A percentile compares a stretch with the other conserved stretches of the same genome.
phyloP scores from a whole-genome alignment of 192 early-diverging fungal genomes.

The Backusella circina region DNA sequence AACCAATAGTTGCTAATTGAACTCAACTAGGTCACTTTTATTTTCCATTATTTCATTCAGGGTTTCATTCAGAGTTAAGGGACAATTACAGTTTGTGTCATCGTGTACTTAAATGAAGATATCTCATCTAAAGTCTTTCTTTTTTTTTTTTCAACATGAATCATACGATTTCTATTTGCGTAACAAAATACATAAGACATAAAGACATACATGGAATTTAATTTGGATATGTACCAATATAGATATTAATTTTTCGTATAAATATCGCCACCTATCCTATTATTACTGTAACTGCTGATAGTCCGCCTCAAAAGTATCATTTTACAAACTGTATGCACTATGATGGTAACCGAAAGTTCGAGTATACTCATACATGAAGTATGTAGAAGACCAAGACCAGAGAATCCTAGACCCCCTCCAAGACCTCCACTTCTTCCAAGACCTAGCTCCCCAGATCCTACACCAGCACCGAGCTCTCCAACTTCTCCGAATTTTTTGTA shows the following conservation, averaged over 20 bases:
- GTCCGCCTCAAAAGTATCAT: not conserved
- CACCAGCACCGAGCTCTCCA: not conserved
- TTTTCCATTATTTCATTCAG: not conserved
- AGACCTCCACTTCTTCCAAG: not conserved
- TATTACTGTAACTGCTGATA: not conserved
- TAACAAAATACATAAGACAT: not conserved
- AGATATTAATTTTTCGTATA: not conserved
- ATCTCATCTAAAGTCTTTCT: not conserved
- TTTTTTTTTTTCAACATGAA: not conserved
- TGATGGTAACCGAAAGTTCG: not conserved
- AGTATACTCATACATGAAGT: not conserved
- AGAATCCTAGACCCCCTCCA: not conserved
- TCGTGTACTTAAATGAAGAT: not conserved
- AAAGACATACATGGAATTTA: not conserved
- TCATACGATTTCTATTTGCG: slow-evolving; percentile 1
- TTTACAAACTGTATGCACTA: not conserved
- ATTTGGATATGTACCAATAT: slow-evolving; percentile 1
- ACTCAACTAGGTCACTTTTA: not conserved
- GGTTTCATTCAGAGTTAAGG: not conserved
- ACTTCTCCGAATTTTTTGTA: not conserved
- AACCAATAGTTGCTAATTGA: not conserved
- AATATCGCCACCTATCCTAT: not conserved
- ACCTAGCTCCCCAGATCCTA: not conserved
- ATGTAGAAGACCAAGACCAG: not conserved
- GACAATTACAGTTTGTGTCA: not conserved